phyloP scores from a whole-genome alignment of 345 rosid genomes.

The Brassica nigra region DNA sequence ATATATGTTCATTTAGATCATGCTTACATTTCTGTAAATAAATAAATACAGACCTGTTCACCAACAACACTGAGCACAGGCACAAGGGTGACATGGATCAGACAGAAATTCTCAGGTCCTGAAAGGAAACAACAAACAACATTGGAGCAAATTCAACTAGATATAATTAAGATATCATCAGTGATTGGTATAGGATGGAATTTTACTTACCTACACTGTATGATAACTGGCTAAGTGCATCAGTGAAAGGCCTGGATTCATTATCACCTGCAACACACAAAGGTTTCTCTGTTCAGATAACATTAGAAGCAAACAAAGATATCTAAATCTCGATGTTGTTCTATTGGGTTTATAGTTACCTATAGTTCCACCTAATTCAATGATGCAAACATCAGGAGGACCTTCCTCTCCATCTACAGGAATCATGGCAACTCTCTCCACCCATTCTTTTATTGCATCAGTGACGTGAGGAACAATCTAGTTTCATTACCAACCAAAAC shows the following conservation, averaged over 20 bases:
- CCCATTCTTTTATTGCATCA: constrained; percentile 92
- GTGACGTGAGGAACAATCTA: constrained; percentile 96
- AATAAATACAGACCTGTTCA: constrained; percentile 63
- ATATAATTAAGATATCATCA: neutral
- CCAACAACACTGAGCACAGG: constrained; percentile 96
- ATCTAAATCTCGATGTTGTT: neutral
- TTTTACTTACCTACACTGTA: constrained; percentile 69
- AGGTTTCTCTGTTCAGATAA: constrained; percentile 8
- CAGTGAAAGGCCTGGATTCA: constrained; percentile 87
- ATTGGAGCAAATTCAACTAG: neutral
- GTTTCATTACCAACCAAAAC: constrained; percentile 18
- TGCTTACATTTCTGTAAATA: constrained; percentile 27
- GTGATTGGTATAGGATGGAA: neutral
- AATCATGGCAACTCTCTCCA: constrained; percentile 69
- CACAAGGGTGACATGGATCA: constrained; percentile 94
- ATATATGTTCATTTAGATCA: neutral
- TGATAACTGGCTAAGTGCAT: constrained; percentile 93
- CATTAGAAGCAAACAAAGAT: constrained; percentile 6
- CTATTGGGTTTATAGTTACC: constrained; percentile 39
- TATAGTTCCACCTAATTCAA: constrained; percentile 96
- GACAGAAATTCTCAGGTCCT: constrained; percentile 91
- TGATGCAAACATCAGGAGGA: constrained; percentile 91
- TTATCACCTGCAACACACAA: constrained; percentile 70
- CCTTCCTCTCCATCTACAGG: constrained; percentile 86
- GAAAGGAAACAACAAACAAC: constrained; percentile 24